Conservation (phyloP, 768 basidiomycete genomes). For the Pisolithus albus region DNA sequence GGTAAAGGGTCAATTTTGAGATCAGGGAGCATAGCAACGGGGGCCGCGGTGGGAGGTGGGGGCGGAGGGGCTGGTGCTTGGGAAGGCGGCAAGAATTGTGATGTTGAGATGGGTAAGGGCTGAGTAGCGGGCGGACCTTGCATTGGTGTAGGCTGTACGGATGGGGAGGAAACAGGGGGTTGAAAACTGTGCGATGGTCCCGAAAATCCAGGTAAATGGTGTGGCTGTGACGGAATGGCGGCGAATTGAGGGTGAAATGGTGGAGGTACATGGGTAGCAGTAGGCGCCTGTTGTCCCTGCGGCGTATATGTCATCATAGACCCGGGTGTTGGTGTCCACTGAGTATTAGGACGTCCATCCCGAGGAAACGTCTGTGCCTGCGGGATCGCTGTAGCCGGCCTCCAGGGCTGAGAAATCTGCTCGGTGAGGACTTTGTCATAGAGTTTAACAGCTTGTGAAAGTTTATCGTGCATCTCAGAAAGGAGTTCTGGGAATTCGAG, state of each 20-base stretch:
- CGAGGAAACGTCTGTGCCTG: conserved; percentile 22
- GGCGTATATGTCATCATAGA: not conserved
- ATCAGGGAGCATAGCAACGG: not conserved
- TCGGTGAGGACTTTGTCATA: conserved; percentile 87
- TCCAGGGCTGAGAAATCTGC: conserved; percentile 72
- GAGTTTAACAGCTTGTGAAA: conserved; percentile 85
- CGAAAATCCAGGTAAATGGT: conserved; percentile 9
- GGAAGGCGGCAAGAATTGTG: conserved; percentile 8
- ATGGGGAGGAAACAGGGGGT: not conserved
- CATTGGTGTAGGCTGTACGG: not conserved
- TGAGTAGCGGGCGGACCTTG: conserved; percentile 8
- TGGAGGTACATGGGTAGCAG: not conserved
- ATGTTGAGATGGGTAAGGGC: conserved; percentile 14
- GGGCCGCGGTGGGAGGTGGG: conserved; percentile 7
- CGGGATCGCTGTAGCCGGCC: conserved; percentile 23
- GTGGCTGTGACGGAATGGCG: not conserved
- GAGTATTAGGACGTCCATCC: conserved; percentile 11
- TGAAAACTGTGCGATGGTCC: conserved; percentile 10
- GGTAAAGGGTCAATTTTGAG: conserved; percentile 17
- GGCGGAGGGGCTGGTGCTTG: conserved; percentile 7
- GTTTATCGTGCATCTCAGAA: conserved; percentile 89
- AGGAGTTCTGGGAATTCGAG: conserved; percentile 56
- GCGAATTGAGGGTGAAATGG: not conserved
- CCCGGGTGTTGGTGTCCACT: not conserved
- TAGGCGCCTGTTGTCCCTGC: conserved; percentile 10